These are phyloP conservation scores for Dendrostoma leiphaemia DNA, from an alignment of 2,329 filamentous ascomycete species.

Conservation along the genomic window DNA sequence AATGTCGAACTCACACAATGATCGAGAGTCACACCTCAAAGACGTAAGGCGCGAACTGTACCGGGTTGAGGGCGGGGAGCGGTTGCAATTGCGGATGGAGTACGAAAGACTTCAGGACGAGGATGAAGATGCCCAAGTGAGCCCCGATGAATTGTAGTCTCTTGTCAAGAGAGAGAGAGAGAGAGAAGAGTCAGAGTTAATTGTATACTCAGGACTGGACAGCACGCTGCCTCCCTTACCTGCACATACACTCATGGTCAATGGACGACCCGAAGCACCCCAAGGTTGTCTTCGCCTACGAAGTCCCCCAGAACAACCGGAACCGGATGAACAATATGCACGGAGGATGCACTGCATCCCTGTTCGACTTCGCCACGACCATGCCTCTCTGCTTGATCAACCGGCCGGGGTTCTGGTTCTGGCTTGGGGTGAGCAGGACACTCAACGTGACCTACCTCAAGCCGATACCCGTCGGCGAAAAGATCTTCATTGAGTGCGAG, in stretches of 20 bases:
- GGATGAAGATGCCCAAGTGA: conserved; percentile 15
- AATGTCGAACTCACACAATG: neutral
- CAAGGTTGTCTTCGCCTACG: conserved; percentile 32
- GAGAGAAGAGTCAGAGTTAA: too few relatives aligned
- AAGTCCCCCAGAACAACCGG: conserved; percentile 48
- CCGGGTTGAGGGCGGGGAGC: conserved; percentile 15
- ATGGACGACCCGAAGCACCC: conserved; percentile 14
- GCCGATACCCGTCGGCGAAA: conserved; percentile 52
- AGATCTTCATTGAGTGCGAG: conserved; percentile 54
- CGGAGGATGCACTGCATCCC: conserved; percentile 61
- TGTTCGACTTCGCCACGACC: conserved; percentile 67
- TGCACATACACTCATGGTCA: conserved; percentile 16
- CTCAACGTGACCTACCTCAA: conserved; percentile 67
- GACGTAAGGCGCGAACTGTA: neutral
- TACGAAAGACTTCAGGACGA: neutral
- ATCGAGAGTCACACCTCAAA: neutral
- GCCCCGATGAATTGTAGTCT: neutral
- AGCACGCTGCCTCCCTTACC: conserved; percentile 1
- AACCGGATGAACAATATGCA: conserved; percentile 57
- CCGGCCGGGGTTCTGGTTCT: conserved; percentile 58
- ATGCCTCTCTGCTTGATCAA: conserved; percentile 55
- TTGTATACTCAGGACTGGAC: conserved; percentile 17
- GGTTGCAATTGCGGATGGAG: conserved; percentile 16
- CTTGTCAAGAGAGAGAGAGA: too few relatives aligned
- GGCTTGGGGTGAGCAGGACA: conserved; percentile 63